These are phyloP conservation scores for Sphagnum tenellum DNA, from an alignment of 225 moss, liverwort and hornwort species.

Conservation along the genomic window DNA sequence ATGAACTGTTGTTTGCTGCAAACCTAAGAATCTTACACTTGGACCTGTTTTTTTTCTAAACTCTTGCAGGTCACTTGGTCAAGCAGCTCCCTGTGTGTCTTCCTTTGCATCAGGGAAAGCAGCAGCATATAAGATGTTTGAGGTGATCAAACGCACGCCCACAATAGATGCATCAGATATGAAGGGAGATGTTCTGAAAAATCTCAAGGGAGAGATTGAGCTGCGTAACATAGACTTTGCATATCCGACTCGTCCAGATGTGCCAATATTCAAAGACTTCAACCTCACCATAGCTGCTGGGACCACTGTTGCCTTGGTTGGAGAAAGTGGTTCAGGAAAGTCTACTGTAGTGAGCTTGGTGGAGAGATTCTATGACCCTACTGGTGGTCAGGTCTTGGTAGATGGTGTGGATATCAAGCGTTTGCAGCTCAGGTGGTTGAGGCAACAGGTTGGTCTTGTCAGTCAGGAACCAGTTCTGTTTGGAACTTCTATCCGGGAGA, in stretches of 20 bases:
- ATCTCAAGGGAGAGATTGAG: conserved; percentile 58
- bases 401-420: conserved; percentile 75
- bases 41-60: too few species aligned
- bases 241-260: conserved; percentile 84
- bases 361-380: conserved; percentile 89
- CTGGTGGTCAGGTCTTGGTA: conserved; percentile 59
- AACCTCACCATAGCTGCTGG: conserved; percentile 62
- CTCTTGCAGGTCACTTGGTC: conserved; percentile 48
- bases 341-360: conserved; percentile 85
- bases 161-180: conserved; percentile 50
- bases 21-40: too few species aligned
- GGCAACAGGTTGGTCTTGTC: conserved; percentile 83
- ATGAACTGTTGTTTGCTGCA: too few species aligned
- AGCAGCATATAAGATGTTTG: conserved; percentile 83
- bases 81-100: conserved; percentile 59
- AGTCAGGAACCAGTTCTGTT: conserved; percentile 96
- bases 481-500: conserved; percentile 66
- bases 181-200: conserved; percentile 34
- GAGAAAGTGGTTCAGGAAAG: conserved; percentile 94
- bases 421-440: conserved; percentile 72
- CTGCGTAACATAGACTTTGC: conserved; percentile 67
- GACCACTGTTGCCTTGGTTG: conserved; percentile 81
- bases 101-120: conserved; percentile 64
- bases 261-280: conserved; percentile 69
- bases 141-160: conserved; percentile 73